phyloP scores from a whole-genome alignment of 2,329 filamentous ascomycete species.

The Apiospora pterosperma region DNA sequence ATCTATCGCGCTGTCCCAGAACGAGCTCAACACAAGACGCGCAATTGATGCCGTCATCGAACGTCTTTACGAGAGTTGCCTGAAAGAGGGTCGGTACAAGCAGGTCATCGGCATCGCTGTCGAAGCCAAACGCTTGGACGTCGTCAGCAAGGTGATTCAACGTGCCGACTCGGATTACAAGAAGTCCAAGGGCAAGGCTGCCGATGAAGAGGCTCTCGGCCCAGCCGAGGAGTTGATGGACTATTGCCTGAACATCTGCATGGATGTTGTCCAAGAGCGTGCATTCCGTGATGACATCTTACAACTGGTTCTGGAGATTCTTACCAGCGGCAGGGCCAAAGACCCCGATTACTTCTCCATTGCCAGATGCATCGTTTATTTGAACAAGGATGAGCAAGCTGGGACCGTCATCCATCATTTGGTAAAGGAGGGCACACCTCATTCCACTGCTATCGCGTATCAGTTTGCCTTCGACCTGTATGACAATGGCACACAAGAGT shows the following conservation, averaged over 20 bases:
- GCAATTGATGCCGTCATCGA: constrained; percentile 83
- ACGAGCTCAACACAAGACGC: constrained; percentile 66
- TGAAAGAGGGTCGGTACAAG: constrained; percentile 80
- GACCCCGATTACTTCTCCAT: constrained; percentile 95
- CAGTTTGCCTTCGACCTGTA: constrained; percentile 98
- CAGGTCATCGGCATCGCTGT: constrained; percentile 97
- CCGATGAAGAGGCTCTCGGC: constrained; percentile 45
- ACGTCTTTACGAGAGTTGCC: constrained; percentile 86
- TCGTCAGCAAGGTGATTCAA: constrained; percentile 82
- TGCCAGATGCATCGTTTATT: constrained; percentile 93
- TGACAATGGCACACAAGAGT: constrained; percentile 98
- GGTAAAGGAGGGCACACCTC: constrained; percentile 73
- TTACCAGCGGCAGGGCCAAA: constrained; percentile 78
- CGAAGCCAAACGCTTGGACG: constrained; percentile 87
- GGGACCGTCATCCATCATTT: constrained; percentile 81
- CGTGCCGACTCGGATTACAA: constrained; percentile 85
- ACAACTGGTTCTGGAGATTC: constrained; percentile 86
- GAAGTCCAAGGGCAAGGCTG: constrained; percentile 60
- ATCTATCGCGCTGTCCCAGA: constrained; percentile 62
- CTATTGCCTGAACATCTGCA: constrained; percentile 91
- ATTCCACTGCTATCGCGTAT: constrained; percentile 82
- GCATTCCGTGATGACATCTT: constrained; percentile 81
- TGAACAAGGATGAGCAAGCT: constrained; percentile 88
- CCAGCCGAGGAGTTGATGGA: constrained; percentile 93
- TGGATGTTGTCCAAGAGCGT: constrained; percentile 95